A percentile compares a stretch with the other conserved stretches of the same genome.
These are phyloP conservation scores for Saposhnikovia divaricata DNA, from an alignment of 129 eudicot genomes.

Conservation along the genomic window DNA sequence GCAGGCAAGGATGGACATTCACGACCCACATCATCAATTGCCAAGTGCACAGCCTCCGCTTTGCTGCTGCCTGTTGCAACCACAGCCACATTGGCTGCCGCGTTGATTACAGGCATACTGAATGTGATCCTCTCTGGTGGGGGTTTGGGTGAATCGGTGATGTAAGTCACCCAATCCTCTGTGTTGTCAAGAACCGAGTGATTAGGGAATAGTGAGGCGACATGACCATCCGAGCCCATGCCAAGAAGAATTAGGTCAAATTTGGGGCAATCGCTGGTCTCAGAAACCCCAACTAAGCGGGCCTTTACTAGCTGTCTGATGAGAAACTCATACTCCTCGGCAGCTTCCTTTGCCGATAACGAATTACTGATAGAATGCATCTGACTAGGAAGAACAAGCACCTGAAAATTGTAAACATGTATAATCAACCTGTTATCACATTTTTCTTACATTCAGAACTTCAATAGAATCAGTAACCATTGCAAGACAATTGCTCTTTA, in stretches of 20 bases:
- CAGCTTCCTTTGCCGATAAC: slow-evolving; percentile 76
- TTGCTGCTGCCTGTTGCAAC: slow-evolving; percentile 63
- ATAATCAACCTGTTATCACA: not conserved
- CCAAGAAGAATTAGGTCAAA: slow-evolving; percentile 72
- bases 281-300: slow-evolving; percentile 68
- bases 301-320: slow-evolving; percentile 78
- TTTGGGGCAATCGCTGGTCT: slow-evolving; percentile 77
- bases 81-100: slow-evolving; percentile 71
- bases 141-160: slow-evolving; percentile 69
- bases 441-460: not conserved
- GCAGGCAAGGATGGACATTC: slow-evolving; percentile 55
- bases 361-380: slow-evolving; percentile 71
- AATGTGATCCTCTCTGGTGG: slow-evolving; percentile 89
- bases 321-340: slow-evolving; percentile 68
- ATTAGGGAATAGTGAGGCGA: slow-evolving; percentile 76
- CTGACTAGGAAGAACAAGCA: slow-evolving; percentile 74
- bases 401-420: slow-evolving; percentile 30
- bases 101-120: slow-evolving; percentile 76
- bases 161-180: slow-evolving; percentile 67
- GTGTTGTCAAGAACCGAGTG: slow-evolving; percentile 54
- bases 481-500: not conserved
- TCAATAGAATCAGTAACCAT: not conserved
- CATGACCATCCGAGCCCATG: slow-evolving; percentile 81
- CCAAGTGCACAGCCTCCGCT: slow-evolving; percentile 60
- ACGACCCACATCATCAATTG: slow-evolving; percentile 39